Evolutionary conservation across 192 early-diverging fungal genomes (phyloP), one percentile per base, ranked within the genome.

Genomic region (Coemansia sp.): DNA sequence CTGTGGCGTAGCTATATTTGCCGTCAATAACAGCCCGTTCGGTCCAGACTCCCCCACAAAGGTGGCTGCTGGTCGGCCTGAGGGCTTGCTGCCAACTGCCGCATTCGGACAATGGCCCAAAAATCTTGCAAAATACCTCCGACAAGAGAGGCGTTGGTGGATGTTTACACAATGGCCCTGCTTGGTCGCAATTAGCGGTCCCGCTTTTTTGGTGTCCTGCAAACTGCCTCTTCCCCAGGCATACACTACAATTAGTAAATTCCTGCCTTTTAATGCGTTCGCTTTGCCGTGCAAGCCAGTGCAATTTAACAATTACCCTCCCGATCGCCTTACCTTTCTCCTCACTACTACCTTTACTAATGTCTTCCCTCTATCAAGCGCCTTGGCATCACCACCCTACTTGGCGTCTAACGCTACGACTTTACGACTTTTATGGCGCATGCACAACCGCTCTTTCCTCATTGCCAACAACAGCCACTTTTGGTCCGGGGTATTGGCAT

Each of bases 121-220:
- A 13, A 28, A 31, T 14, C 52, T 55, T 55, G 52, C 52, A 55
- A 26, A 55, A 55, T 55, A 55, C 14, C 52, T 55, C 52, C 52
- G 52, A 55, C 52, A 14, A 55, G 52, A 55, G 52, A 55, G 52
- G 52, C 52, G n/a, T 55, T 55, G 26, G 26, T 16, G 1, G n/a
- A 16, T 28, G 4, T 28, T 28, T 55, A 26, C 52, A 55, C 52
- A 55, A 28, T 28, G 52, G 4, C 26, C 52, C 6, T 55, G 25
- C 25, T 53, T 28, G 50, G n/a, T 2, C 5, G 43, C 9, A 14
- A 26, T 55, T 55, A 28, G 48, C 48, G 13, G 26, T 3, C 52
- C 28, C 14, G 28, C 28, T n/a, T 28, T 28, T 16, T 31, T 12
- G 52, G 3, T 13, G 26, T 13, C 13, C 12, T 31, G 50, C 16